Base-by-base conservation (phyloP, 768 basidiomycete genomes). In the Suillus spraguei region DNA sequence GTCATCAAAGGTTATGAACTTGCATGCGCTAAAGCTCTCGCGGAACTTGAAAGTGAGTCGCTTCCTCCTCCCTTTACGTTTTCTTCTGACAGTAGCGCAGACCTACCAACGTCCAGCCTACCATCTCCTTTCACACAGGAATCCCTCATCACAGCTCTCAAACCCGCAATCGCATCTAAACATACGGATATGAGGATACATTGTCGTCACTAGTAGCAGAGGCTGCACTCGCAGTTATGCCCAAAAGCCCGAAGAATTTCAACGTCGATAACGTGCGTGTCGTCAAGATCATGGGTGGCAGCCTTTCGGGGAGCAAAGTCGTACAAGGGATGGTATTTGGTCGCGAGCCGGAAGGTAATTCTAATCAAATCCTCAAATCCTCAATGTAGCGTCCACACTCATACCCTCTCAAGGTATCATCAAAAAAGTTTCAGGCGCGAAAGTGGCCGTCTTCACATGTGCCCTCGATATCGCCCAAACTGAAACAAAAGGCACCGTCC, bases 261-360 rank as follows among this genome's bases (percentile, higher is more conserved):
- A 98, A 97, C 77, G 95, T 99, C 35, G 97, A 99, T 77, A 96
- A 95, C 69, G 93, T 99, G 0, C 88, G 97, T 11, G 97, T 99
- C 32, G 97, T 99, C 70, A 99, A 99, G 80, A 98, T 99, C 65
- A 90, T 99, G 87, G 97, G 97, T 62, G 94, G 97, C 38, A 91
- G 85, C 70, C 78, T 99, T n/a, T 76, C 87, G 4, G 85, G 82
- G 28, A 97, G 95, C 77, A 87, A 83, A 62, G 96, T 99, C 6
- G 91, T 99, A 6, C 87, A 92, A 67, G 97, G 97, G 59, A 99
- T 99, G 97, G 97, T 99, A 0, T 99, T 99, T 67, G 94, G 94
- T 42, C 84, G 95, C 53, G 95, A 97, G 77, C 94, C 97, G 0
- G 97, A 99, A 77, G 94, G 93, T 91, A 64, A 60, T 81, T 70